Conservation (phyloP, 202 grass and related monocot genomes). For the Alloteropsis angusta region DNA sequence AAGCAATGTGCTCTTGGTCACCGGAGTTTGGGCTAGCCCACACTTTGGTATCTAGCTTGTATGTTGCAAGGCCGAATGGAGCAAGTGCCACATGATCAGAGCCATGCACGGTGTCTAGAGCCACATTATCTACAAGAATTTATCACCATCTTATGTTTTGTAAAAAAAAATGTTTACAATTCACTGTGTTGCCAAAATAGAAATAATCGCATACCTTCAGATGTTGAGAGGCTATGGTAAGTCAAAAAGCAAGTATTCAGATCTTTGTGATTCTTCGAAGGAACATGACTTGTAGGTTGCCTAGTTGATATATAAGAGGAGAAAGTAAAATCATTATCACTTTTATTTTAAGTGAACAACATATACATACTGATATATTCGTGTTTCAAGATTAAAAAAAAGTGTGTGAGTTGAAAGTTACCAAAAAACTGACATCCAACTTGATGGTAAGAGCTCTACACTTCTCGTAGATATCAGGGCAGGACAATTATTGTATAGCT, state of each 20-base stretch:
- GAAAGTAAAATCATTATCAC: background rate
- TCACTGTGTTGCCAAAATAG: background rate
- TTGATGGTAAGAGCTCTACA: conserved; percentile 49
- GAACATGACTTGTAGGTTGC: conserved; percentile 68
- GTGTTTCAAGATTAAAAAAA: background rate
- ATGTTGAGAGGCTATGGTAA: conserved; percentile 48
- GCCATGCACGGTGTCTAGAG: background rate
- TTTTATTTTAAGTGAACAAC: background rate
- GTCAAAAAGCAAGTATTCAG: conserved; percentile 56
- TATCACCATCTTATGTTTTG: background rate
- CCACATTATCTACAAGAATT: conserved; percentile 6
- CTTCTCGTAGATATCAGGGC: conserved; percentile 33
- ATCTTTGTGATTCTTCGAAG: conserved; percentile 39
- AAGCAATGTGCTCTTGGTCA: conserved; percentile 35
- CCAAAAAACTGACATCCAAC: conserved; percentile 71
- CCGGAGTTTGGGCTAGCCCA: conserved; percentile 31
- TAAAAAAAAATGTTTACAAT: background rate
- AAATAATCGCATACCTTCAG: conserved; percentile 34
- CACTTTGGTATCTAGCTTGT: conserved; percentile 31
- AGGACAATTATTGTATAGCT: conserved; percentile 24
- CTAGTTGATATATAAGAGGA: conserved; percentile 23
- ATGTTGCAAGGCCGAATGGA: conserved; percentile 50
- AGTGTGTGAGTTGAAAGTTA: conserved; percentile 15
- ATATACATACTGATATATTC: background rate
- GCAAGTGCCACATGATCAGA: background rate